Percentiles rank a stretch among this genome's conserved stretches.
These are phyloP conservation scores for Stachybotrys elegans DNA, from an alignment of 2,329 filamentous ascomycete species.

Conservation along the genomic window DNA sequence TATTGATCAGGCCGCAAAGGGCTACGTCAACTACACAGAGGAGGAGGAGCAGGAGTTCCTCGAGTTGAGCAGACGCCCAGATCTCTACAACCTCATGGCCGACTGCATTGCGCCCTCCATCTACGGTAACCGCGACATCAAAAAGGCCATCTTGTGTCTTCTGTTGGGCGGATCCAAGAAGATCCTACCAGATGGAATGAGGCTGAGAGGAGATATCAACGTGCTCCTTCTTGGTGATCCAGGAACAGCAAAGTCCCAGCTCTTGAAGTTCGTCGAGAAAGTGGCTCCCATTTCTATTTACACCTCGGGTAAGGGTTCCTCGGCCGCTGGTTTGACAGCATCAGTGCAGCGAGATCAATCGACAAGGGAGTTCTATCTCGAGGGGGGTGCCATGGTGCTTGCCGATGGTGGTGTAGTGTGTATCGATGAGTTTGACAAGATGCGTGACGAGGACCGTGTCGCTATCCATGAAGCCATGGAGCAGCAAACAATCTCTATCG, in stretches of 20 bases:
- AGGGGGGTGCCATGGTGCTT: conserved; percentile 97
- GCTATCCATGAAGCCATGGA: conserved; percentile 99
- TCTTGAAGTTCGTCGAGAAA: conserved; percentile 96
- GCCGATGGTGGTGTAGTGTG: conserved; percentile 96
- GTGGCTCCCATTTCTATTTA: conserved; percentile 96
- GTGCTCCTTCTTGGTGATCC: conserved; percentile 94
- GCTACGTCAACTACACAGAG: conserved; percentile 78
- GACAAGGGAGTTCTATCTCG: conserved; percentile 94
- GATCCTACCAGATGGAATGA: conserved; percentile 96
- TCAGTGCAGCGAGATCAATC: conserved; percentile 91
- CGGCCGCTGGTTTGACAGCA: conserved; percentile 92
- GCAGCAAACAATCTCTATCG: conserved; percentile 98
- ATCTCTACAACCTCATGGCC: conserved; percentile 87
- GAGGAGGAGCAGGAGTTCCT: conserved; percentile 96
- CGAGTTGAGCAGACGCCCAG: conserved; percentile 83
- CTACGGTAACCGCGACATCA: conserved; percentile 93
- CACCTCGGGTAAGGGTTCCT: conserved; percentile 96
- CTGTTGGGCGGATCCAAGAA: conserved; percentile 96
- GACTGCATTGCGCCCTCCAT: conserved; percentile 95
- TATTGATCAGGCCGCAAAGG: conserved; percentile 83
- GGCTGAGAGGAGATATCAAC: conserved; percentile 94
- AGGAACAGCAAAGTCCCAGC: conserved; percentile 94
- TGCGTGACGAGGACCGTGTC: conserved; percentile 95
- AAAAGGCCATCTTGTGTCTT: conserved; percentile 92
- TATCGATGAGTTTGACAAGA: conserved; percentile 99